Percentiles rank a stretch among this genome's conserved stretches.
Evolutionary conservation across 2,329 filamentous ascomycete genomes (phyloP).

Genomic region (Cadophora gregata): DNA sequence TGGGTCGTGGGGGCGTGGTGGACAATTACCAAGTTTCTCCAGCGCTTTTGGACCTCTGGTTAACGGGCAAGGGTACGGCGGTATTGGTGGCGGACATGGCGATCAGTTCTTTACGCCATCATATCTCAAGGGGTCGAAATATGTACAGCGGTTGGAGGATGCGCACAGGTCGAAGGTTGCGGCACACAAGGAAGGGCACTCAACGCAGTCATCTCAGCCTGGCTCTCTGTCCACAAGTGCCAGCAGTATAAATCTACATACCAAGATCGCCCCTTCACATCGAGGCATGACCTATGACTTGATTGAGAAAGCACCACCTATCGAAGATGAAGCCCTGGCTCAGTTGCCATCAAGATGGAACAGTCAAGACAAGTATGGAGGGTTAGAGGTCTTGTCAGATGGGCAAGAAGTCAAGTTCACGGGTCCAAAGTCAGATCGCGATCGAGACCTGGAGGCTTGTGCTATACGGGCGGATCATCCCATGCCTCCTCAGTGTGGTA

Average conservation of each 20-base stretch:
- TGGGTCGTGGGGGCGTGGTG: slow-evolving; percentile 39
- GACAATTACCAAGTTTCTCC: slow-evolving; percentile 44
- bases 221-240: slow-evolving; percentile 59
- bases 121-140: slow-evolving; percentile 79
- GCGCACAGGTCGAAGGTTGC: slow-evolving; percentile 66
- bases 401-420: slow-evolving; percentile 73
- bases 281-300: slow-evolving; percentile 84
- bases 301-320: slow-evolving; percentile 72
- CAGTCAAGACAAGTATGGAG: slow-evolving; percentile 73
- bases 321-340: slow-evolving; percentile 66
- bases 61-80: slow-evolving; percentile 39
- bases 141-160: slow-evolving; percentile 77
- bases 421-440: slow-evolving; percentile 52
- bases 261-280: slow-evolving; percentile 67
- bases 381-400: slow-evolving; percentile 76
- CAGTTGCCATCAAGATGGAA: slow-evolving; percentile 86
- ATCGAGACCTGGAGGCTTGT: slow-evolving; percentile 75
- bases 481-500: slow-evolving; percentile 88
- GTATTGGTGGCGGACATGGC: slow-evolving; percentile 30
- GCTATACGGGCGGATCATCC: slow-evolving; percentile 82
- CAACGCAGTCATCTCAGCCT: slow-evolving; percentile 51
- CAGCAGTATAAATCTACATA: slow-evolving; percentile 58
- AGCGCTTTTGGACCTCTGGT: slow-evolving; percentile 43
- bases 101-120: slow-evolving; percentile 79
- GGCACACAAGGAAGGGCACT: slow-evolving; percentile 51